phyloP scores from a whole-genome alignment of 225 moss, liverwort and hornwort species.

The Sphagnum tenellum region DNA sequence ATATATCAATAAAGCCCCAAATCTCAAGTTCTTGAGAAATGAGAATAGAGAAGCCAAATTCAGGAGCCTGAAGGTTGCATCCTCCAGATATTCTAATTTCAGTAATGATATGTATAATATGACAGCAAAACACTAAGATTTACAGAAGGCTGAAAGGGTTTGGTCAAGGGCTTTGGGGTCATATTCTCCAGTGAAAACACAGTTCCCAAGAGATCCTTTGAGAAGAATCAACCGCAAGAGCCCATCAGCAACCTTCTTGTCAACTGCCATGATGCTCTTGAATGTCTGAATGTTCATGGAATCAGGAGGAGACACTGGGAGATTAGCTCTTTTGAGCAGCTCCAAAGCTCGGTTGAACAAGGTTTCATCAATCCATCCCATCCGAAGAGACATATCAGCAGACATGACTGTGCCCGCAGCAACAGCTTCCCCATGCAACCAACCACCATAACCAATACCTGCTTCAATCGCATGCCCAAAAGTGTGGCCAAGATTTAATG shows the following conservation, averaged over 20 bases:
- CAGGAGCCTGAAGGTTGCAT: too few species aligned
- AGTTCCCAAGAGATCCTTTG: constrained; percentile 82
- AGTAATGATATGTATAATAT: too few species aligned
- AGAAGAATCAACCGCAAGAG: constrained; percentile 79
- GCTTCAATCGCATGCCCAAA: constrained; percentile 98
- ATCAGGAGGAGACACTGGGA: constrained; percentile 67
- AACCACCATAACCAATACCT: constrained; percentile 88
- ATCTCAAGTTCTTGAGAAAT: too few species aligned
- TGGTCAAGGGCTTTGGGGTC: constrained; percentile 63
- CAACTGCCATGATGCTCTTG: constrained; percentile 88
- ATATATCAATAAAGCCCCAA: too few species aligned
- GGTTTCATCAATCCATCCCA: constrained; percentile 84
- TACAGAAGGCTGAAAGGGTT: constrained; percentile 68
- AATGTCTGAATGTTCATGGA: constrained; percentile 74
- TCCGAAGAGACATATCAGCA: constrained; percentile 62
- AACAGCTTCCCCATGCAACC: constrained; percentile 97
- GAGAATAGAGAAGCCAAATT: too few species aligned
- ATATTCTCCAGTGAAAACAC: constrained; percentile 85
- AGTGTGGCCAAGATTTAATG: constrained; percentile 88
- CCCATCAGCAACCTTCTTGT: constrained; percentile 99
- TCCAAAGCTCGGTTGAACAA: constrained; percentile 55
- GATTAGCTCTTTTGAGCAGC: constrained; percentile 52
- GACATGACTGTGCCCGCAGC: constrained; percentile 87
- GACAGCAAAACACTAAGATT: constrained; percentile 15
- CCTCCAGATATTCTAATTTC: too few species aligned